Evolutionary conservation across 106 monocot genomes (phyloP), one percentile per base, ranked within the genome.

Genomic region (Vanilla planifolia): DNA sequence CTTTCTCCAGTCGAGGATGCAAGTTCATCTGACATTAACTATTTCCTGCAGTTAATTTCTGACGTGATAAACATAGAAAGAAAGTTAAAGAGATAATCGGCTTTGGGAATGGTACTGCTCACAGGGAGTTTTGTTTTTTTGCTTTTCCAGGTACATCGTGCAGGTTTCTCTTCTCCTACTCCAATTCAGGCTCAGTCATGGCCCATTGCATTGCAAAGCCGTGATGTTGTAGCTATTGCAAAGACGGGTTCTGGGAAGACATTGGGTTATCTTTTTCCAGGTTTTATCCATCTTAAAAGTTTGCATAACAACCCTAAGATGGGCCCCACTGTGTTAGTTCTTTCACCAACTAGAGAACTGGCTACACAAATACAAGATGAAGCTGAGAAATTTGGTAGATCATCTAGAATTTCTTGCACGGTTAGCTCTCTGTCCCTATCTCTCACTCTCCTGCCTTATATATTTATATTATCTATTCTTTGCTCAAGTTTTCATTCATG

Each of bases 231-330:
- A 27, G 96, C 96, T 0, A 75, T 91, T 77, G 96, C 96, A 50
- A 91, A 96, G 72, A 96, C 96, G 3, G 96, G 96, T 14, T 96
- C 96, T 9, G 96, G 96, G 51, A 96, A 96, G 64, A 96, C 96
- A 30, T 57, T 87, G 30, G 96, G 91, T 17, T 96, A 91, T 79
- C 91, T 91, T 24, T 40, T 96, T 58, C 96, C 96, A 44, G 89
- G 82, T 13, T 94, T 89, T 36, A 66, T 91, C 59, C 90, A 79
- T 72, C 61, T 91, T 23, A 87, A 81, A 51, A 77, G 68, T 24
- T 45, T 85, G 27, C 64, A 51, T 0, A 96, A 81, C 67, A 91
- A 82, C 72, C 48, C 81, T 19, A 77, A 66, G 46, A 56, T 74
- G 48, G 96, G 96, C 24, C 96, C 96, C 26, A 81, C 91, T n/a